phyloP scores from a whole-genome alignment of 2,329 filamentous ascomycete genomes.

The Arthrobotrys sphaeroides region DNA sequence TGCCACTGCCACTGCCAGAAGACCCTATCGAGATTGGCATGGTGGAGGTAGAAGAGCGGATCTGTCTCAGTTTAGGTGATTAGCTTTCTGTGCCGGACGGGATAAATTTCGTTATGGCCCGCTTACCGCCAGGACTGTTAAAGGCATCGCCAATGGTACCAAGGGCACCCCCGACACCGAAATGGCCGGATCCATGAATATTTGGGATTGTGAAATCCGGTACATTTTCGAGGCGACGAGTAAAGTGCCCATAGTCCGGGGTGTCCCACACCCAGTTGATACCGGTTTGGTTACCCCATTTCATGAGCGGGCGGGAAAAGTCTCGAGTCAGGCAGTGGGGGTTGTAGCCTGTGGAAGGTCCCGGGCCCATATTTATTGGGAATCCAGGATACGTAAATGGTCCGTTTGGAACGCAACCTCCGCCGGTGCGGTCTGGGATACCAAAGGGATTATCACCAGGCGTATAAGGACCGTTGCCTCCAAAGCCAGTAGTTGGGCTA shows the following conservation, averaged over 20 bases:
- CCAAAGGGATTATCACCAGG: constrained; percentile 35
- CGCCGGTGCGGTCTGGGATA: constrained; percentile 57
- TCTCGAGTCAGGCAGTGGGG: constrained; percentile 58
- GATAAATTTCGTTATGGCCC: not conserved
- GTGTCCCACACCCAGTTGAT: constrained; percentile 55
- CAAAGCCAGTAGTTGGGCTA: constrained; percentile 59
- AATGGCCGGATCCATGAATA: constrained; percentile 59
- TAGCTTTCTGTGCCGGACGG: not conserved
- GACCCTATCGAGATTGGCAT: constrained; percentile 53
- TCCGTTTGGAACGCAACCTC: constrained; percentile 60
- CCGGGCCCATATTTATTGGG: constrained; percentile 59
- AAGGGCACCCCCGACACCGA: constrained; percentile 59
- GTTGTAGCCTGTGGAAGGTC: constrained; percentile 35
- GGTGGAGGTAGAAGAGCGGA: constrained; percentile 56
- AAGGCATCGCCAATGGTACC: constrained; percentile 58
- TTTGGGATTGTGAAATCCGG: constrained; percentile 57
- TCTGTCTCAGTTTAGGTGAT: constrained; percentile 38
- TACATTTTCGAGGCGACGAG: constrained; percentile 56
- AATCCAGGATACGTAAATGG: constrained; percentile 59
- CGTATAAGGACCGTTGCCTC: constrained; percentile 53
- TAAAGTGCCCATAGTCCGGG: constrained; percentile 58
- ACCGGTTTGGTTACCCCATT: constrained; percentile 50
- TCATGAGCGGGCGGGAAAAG: constrained; percentile 58
- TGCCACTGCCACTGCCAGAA: constrained; percentile 57
- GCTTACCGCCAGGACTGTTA: constrained; percentile 57